phyloP scores from a whole-genome alignment of 202 grass and related monocot genomes.

The Saccharum hybrid region DNA sequence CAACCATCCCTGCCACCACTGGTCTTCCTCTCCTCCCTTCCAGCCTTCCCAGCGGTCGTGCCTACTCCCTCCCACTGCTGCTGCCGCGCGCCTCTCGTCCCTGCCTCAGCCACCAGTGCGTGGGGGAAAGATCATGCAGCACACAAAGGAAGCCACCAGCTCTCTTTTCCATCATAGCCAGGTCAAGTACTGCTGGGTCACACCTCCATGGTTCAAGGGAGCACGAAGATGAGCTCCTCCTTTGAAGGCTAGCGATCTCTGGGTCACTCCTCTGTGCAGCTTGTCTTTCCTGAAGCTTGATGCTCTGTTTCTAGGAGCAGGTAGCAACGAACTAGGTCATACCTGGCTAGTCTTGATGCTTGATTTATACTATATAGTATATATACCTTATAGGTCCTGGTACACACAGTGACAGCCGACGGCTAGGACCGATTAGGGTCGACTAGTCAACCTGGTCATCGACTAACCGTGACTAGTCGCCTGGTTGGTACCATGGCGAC shows the following conservation, averaged over 20 bases:
- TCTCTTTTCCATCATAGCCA: not conserved
- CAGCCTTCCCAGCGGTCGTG: not conserved
- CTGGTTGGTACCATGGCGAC: not conserved
- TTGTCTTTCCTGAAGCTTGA: not conserved
- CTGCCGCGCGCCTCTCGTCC: not conserved
- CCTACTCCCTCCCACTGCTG: not conserved
- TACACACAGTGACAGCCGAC: not conserved
- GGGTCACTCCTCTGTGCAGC: not conserved
- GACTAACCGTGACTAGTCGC: not conserved
- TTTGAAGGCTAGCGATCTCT: not conserved
- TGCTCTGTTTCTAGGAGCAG: not conserved
- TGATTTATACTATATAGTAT: not conserved
- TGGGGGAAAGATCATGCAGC: not conserved
- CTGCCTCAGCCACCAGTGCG: not conserved
- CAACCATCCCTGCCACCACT: not conserved
- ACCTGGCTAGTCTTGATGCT: not conserved
- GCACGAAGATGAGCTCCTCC: not conserved
- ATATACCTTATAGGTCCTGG: not conserved
- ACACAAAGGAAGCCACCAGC: not conserved
- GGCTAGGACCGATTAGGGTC: not conserved
- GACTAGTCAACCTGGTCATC: not conserved
- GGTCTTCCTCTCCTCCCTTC: not conserved
- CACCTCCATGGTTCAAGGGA: not conserved
- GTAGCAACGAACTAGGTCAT: not conserved
- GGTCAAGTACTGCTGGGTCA: not conserved